Base-by-base conservation (phyloP, 352 stramenopile species). In the Phytophthora palmivora region DNA sequence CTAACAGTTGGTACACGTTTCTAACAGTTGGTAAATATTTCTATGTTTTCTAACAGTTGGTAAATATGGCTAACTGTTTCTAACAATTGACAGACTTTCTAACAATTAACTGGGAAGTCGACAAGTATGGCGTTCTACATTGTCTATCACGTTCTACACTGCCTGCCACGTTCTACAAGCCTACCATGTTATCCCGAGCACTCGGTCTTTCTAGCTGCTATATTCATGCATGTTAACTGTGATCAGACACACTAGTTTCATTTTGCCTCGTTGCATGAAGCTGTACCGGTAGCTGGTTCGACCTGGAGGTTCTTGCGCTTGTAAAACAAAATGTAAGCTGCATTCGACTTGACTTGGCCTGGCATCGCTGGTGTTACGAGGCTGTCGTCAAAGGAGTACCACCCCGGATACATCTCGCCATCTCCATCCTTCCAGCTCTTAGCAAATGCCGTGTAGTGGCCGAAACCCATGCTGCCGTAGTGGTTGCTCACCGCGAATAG, bases 401-500 rank as follows among this genome's bases (percentile, higher is more conserved):
- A 96, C 19, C 80, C 72, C 18, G 80, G 77, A 63, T 79, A 88
- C 48, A 76, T 70, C 48, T 88, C 78, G 37, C 64, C 64, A 49
- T 85, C 71, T 15, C 69, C 71, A 44, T 82, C 74, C 16, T 83
- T 72, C 79, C 82, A 91, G 58, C 77, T 91, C 49, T 81, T 83
- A 34, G 81, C 88, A 58, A 88, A 95, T 22, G 91, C 89, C 12
- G 91, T 97, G 68, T 97, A 97, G 69, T 97, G 91, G 14, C 91
- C 91, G 51, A 93, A 97, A 30, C 84, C 89, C 81, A 95, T 95
- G 47, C 78, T 81, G 36, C 91, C 91, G 44, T 94, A 96, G 73
- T 97, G 91, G 58, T 97, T 97, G 59, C 84, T 91, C 45, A 97
- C 89, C 11, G 82, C 91, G 44, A 95, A 97, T 10, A 97, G 63